phyloP scores from a whole-genome alignment of 2,329 filamentous ascomycete genomes.

The Pseudogymnoascus sp. region DNA sequence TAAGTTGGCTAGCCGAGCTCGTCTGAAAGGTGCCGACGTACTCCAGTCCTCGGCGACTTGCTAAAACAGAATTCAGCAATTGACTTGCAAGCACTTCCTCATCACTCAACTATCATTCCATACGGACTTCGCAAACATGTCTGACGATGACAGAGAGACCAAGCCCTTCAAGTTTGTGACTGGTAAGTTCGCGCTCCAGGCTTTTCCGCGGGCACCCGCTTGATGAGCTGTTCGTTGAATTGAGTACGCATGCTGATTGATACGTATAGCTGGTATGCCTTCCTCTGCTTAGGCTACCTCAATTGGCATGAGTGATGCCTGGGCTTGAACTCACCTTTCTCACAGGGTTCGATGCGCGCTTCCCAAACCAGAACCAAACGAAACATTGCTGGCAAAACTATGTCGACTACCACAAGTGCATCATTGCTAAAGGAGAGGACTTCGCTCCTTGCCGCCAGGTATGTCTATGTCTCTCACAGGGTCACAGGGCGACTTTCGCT shows the following conservation, averaged over 20 bases:
- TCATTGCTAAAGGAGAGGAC: conserved; percentile 95
- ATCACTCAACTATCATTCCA: conserved; percentile 14
- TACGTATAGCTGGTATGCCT: conserved; percentile 39
- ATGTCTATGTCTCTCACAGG: conserved; percentile 28
- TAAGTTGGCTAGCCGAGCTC: conserved; percentile 23
- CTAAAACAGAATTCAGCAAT: conserved; percentile 10
- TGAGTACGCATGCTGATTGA: conserved; percentile 32
- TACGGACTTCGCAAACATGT: conserved; percentile 61
- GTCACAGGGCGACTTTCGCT: conserved; percentile 16
- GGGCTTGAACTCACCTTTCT: not conserved
- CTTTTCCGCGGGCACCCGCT: conserved; percentile 9
- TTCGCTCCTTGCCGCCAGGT: conserved; percentile 97
- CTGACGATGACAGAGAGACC: conserved; percentile 82
- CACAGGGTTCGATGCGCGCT: conserved; percentile 94
- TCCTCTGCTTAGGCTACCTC: not conserved
- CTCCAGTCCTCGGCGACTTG: conserved; percentile 19
- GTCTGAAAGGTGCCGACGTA: conserved; percentile 16
- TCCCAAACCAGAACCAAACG: conserved; percentile 96
- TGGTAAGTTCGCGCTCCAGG: conserved; percentile 51
- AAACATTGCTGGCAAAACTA: conserved; percentile 99
- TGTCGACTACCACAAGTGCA: conserved; percentile 99
- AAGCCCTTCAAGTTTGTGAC: conserved; percentile 99
- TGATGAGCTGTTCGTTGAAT: conserved; percentile 22
- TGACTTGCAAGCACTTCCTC: conserved; percentile 6
- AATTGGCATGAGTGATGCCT: not conserved